phyloP scores from a whole-genome alignment of 1,284 basidiomycete species.

The Ustilago hordei region DNA sequence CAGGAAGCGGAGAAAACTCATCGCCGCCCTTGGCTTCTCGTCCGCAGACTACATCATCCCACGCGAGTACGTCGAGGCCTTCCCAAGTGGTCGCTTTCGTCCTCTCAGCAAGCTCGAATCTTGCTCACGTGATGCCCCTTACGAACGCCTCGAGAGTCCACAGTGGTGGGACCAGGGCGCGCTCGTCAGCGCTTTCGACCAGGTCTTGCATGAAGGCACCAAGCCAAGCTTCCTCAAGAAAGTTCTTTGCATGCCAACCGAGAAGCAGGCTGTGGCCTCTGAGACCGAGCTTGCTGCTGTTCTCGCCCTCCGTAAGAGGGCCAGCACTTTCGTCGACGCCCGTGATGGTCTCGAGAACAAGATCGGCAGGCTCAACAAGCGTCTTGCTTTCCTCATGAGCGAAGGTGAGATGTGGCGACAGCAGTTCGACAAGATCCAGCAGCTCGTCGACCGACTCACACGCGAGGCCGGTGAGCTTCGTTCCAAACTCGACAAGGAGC shows the following conservation, averaged over 20 bases:
- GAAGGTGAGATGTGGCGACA: conserved; percentile 88
- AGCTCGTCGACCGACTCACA: conserved; percentile 85
- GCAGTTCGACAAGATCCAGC: conserved; percentile 89
- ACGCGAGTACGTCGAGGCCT: conserved; percentile 90
- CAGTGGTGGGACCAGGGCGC: conserved; percentile 92
- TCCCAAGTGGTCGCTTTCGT: conserved; percentile 80
- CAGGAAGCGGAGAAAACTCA: conserved; percentile 80
- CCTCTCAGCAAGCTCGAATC: conserved; percentile 76
- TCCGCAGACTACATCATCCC: conserved; percentile 66
- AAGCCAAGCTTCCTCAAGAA: conserved; percentile 58
- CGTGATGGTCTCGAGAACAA: conserved; percentile 78
- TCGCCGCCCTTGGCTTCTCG: conserved; percentile 55
- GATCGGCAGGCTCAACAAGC: conserved; percentile 74
- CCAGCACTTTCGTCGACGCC: conserved; percentile 90
- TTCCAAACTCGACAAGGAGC: conserved; percentile 86
- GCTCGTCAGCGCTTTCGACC: conserved; percentile 88
- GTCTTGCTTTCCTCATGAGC: conserved; percentile 90
- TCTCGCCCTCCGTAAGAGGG: conserved; percentile 75
- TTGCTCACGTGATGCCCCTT: conserved; percentile 83
- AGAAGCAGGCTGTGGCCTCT: conserved; percentile 48
- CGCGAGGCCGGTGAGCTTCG: conserved; percentile 82
- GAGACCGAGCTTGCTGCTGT: conserved; percentile 61
- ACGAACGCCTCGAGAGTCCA: conserved; percentile 84
- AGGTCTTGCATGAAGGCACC: conserved; percentile 72
- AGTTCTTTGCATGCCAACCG: conserved; percentile 50